Percentiles rank a stretch among this genome's conserved stretches.
phyloP scores from a whole-genome alignment of 345 rosid genomes.

The Trapa incisa region DNA sequence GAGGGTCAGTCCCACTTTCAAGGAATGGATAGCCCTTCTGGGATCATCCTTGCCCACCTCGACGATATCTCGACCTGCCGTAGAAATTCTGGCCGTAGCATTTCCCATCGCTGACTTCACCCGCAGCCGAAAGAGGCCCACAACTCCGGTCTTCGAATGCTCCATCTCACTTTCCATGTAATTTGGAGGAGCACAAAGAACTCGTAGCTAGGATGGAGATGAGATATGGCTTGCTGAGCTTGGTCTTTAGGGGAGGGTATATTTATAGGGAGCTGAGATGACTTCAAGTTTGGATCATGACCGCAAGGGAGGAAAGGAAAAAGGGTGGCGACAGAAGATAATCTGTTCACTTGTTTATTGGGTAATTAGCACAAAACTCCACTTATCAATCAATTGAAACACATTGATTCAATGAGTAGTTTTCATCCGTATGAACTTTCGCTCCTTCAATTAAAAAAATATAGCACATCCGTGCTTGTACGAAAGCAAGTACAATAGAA shows the following conservation, averaged over 20 bases:
- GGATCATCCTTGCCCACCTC: slow-evolving; percentile 56
- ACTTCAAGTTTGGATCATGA: neutral
- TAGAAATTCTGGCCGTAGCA: slow-evolving; percentile 9
- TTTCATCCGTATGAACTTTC: too few species aligned
- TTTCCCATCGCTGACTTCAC: slow-evolving; percentile 11
- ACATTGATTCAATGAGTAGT: too few species aligned
- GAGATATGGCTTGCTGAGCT: neutral
- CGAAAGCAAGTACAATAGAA: slow-evolving; percentile 15
- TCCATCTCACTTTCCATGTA: neutral
- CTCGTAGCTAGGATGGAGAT: too few species aligned
- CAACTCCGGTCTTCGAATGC: neutral
- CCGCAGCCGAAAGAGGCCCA: neutral
- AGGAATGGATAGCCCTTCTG: slow-evolving; percentile 53
- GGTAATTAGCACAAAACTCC: too few species aligned
- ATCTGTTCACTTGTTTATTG: too few species aligned
- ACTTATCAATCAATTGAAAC: too few species aligned
- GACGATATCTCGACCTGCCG: slow-evolving; percentile 10
- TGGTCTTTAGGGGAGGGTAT: slow-evolving; percentile 3
- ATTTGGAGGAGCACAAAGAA: neutral
- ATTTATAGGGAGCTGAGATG: slow-evolving; percentile 9
- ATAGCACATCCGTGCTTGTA: neutral
- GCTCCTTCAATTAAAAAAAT: too few species aligned
- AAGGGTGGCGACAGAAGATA: too few species aligned
- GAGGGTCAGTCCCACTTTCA: slow-evolving; percentile 63
- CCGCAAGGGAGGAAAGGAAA: neutral